Conservation (phyloP, 257 asterid genomes). For the Mitragyna speciosa region DNA sequence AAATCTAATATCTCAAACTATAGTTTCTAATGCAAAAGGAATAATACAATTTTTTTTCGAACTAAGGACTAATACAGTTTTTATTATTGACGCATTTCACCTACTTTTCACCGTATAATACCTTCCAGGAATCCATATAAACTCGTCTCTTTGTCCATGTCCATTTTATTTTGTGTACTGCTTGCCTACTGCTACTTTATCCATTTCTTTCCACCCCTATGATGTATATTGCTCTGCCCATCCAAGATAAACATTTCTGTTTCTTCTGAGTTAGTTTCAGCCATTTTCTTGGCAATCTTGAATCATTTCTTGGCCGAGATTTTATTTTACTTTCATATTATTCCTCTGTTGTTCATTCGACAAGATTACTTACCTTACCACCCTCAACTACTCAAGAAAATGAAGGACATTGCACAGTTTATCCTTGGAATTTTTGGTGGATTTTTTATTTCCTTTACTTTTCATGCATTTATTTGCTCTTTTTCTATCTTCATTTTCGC, state of each 20-base stretch:
- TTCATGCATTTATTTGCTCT: not conserved
- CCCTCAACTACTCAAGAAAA: slow-evolving; percentile 5
- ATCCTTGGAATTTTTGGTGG: slow-evolving; percentile 64
- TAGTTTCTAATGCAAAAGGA: too few species aligned
- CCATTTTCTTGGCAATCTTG: not conserved
- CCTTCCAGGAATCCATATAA: slow-evolving; percentile 6
- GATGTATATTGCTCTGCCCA: not conserved
- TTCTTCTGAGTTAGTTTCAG: too few species aligned
- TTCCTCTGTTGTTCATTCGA: not conserved
- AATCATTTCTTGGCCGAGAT: not conserved
- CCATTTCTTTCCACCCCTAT: not conserved
- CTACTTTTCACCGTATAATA: too few species aligned
- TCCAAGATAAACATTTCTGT: not conserved
- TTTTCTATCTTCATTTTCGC: not conserved
- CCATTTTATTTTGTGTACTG: slow-evolving; percentile 2
- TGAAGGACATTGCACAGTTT: slow-evolving; percentile 41
- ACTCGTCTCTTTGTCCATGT: not conserved
- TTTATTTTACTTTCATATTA: not conserved
- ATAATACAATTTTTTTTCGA: too few species aligned
- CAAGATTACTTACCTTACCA: not conserved
- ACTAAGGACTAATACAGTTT: too few species aligned
- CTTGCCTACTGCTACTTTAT: not conserved
- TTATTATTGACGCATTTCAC: too few species aligned
- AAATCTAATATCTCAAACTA: too few species aligned
- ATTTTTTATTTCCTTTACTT: slow-evolving; percentile 10